These are phyloP conservation scores for Ceratocystis alfenasii DNA, from an alignment of 2,329 filamentous ascomycete species.

Conservation along the genomic window DNA sequence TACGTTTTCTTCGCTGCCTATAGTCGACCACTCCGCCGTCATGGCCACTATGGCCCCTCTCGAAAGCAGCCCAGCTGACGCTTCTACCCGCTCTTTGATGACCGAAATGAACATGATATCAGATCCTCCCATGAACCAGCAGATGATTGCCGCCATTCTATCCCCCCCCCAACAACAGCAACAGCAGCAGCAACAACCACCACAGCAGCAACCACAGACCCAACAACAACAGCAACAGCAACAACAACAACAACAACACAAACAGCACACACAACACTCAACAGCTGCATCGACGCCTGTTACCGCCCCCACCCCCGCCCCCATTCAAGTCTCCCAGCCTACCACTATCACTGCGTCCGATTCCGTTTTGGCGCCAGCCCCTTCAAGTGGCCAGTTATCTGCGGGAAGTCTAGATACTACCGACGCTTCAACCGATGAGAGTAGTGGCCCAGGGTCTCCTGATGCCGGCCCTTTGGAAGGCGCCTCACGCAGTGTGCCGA, in stretches of 20 bases:
- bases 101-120: conserved; percentile 17
- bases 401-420: conserved; percentile 11
- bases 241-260: background rate
- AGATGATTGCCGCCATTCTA: conserved; percentile 18
- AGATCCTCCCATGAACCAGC: conserved; percentile 14
- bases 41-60: conserved; percentile 11
- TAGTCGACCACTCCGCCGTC: conserved; percentile 17
- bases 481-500: conserved; percentile 1
- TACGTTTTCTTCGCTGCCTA: conserved; percentile 5
- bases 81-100: conserved; percentile 16
- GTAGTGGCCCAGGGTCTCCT: conserved; percentile 14
- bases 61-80: conserved; percentile 9
- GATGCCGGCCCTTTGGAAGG: conserved; percentile 7
- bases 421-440: conserved; percentile 17
- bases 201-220: no score
- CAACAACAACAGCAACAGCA: background rate
- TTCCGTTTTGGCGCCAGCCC: background rate
- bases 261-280: background rate
- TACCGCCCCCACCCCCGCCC: background rate
- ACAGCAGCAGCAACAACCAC: background rate
- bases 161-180: conserved; percentile 12
- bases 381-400: conserved; percentile 8
- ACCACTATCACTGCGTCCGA: background rate
- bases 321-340: conserved; percentile 7
- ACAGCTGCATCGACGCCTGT: background rate